Conservation (phyloP, 2,329 filamentous ascomycete species). For the Pseudophaeomoniella oleicola region DNA sequence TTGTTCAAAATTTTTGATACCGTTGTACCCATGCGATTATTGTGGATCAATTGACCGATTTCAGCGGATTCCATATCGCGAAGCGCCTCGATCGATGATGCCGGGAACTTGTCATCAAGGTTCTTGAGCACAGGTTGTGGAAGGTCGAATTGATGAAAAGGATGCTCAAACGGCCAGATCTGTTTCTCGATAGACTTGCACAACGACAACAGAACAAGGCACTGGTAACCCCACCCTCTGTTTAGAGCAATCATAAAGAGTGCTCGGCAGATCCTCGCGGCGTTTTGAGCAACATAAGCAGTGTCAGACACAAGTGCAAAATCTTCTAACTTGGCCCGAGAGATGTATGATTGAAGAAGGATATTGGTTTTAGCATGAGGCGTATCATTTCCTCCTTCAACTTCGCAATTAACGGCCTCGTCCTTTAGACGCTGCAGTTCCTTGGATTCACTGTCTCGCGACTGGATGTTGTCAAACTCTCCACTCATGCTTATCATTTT, state of each 20-base stretch:
- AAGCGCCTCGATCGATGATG: conserved; percentile 64
- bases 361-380: conserved; percentile 93
- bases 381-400: conserved; percentile 51
- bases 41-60: conserved; percentile 82
- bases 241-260: conserved; percentile 97
- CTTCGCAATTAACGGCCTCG: conserved; percentile 60
- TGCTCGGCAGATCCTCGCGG: conserved; percentile 82
- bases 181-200: conserved; percentile 96
- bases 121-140: conserved; percentile 70
- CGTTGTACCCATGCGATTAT: conserved; percentile 69
- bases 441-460: conserved; percentile 74
- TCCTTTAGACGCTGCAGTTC: conserved; percentile 65
- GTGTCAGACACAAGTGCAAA: conserved; percentile 87
- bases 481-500: conserved; percentile 97
- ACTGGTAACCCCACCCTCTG: conserved; percentile 89
- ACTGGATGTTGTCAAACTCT: conserved; percentile 95
- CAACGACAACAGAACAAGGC: conserved; percentile 73
- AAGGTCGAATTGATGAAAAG: conserved; percentile 87
- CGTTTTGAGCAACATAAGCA: conserved; percentile 90
- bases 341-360: conserved; percentile 85
- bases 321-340: conserved; percentile 72
- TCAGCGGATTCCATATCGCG: conserved; percentile 88
- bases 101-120: conserved; percentile 62
- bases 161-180: conserved; percentile 90
- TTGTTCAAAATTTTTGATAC: conserved; percentile 72